Conservation (phyloP, 169 alveolate species). For the Plasmodium sp. region DNA sequence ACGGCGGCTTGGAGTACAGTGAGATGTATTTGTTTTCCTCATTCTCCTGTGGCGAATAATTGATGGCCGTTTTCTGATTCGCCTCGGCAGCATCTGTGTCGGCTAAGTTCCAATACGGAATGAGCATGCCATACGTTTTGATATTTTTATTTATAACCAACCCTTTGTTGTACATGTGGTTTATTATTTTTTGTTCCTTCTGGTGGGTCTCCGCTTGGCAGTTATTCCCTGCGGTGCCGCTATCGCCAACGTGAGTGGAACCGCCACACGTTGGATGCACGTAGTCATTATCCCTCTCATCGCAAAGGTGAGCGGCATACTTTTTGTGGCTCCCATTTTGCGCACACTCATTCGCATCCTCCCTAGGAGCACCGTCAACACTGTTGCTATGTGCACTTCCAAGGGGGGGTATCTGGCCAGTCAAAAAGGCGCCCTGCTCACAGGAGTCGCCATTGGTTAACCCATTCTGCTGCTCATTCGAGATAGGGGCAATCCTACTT, state of each 20-base stretch:
- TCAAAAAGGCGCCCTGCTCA: background rate
- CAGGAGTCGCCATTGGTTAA: background rate
- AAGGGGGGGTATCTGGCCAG: background rate
- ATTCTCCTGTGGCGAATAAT: slow-evolving; percentile 24
- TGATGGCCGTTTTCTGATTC: slow-evolving; percentile 13
- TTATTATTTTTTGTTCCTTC: slow-evolving; percentile 3
- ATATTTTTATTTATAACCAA: slow-evolving; percentile 51
- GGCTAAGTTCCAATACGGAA: slow-evolving; percentile 71
- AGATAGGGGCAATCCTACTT: background rate
- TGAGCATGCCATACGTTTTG: slow-evolving; percentile 16
- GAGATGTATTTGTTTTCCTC: slow-evolving; percentile 66
- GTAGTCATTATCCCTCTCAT: background rate
- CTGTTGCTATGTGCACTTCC: background rate
- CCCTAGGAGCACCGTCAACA: background rate
- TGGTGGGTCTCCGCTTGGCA: background rate
- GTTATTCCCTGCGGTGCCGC: background rate
- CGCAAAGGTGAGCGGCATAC: background rate
- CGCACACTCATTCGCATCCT: background rate
- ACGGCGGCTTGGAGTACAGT: slow-evolving; percentile 68
- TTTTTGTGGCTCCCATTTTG: background rate
- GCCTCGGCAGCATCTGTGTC: slow-evolving; percentile 52
- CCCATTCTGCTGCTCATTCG: background rate
- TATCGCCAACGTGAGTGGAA: background rate
- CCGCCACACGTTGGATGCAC: background rate
- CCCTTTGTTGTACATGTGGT: slow-evolving; percentile 66